phyloP scores from a whole-genome alignment of 2,329 filamentous ascomycete species.

The Diaporthe capsici region DNA sequence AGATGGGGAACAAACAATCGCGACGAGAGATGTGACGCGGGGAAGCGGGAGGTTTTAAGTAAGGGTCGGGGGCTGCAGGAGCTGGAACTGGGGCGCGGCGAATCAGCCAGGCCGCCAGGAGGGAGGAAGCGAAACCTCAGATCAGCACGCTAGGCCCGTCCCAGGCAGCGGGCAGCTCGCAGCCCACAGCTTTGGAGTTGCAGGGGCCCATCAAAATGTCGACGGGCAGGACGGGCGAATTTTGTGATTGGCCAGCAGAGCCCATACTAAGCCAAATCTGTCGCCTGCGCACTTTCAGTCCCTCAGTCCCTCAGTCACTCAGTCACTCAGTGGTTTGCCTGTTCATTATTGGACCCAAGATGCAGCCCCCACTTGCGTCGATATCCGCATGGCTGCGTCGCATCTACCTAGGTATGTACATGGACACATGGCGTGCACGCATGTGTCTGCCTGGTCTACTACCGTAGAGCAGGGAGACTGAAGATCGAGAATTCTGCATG shows the following conservation, averaged over 20 bases:
- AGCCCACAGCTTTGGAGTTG: background rate
- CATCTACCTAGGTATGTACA: background rate
- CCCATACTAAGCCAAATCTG: slow-evolving; percentile 6
- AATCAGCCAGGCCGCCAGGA: slow-evolving; percentile 35
- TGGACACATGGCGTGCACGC: too few species aligned
- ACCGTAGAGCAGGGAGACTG: background rate
- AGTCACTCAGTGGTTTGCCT: background rate
- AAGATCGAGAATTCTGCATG: too few species aligned
- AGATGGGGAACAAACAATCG: slow-evolving; percentile 38
- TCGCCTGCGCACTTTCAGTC: background rate
- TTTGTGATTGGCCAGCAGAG: slow-evolving; percentile 27
- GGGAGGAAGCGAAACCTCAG: slow-evolving; percentile 10
- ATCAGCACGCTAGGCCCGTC: slow-evolving; percentile 35
- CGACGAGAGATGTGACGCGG: slow-evolving; percentile 39
- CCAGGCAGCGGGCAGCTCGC: slow-evolving; percentile 3
- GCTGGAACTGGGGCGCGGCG: slow-evolving; percentile 24
- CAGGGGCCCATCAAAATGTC: background rate
- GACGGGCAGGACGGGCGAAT: slow-evolving; percentile 7
- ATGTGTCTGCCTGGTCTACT: background rate
- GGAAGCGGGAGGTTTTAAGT: slow-evolving; percentile 41
- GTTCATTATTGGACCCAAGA: background rate
- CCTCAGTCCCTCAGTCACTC: too few species aligned
- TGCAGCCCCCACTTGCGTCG: background rate
- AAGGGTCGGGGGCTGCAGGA: slow-evolving; percentile 28
- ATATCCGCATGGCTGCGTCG: background rate